phyloP scores from a whole-genome alignment of 2,329 filamentous ascomycete species.

The Beauveria medogensis region DNA sequence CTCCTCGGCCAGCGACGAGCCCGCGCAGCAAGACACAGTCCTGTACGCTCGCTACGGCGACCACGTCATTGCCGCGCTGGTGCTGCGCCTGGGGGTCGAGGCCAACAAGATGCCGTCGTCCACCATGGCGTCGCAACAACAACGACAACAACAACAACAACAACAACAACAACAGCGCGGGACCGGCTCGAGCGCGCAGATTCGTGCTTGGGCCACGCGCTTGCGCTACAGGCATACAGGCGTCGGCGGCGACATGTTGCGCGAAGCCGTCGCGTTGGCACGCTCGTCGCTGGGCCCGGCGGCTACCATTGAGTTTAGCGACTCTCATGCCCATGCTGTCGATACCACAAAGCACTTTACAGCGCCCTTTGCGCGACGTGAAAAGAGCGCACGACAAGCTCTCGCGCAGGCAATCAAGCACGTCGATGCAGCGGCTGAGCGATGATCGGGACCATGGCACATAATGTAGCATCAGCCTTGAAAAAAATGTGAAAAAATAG shows the following conservation, averaged over 20 bases:
- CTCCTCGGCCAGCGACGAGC: slow-evolving; percentile 8
- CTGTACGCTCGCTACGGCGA: slow-evolving; percentile 58
- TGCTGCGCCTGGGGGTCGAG: slow-evolving; percentile 50
- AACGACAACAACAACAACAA: not conserved
- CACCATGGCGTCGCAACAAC: not conserved
- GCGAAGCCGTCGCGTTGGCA: slow-evolving; percentile 60
- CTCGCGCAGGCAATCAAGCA: slow-evolving; percentile 26
- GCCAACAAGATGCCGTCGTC: not conserved
- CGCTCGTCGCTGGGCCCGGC: slow-evolving; percentile 54
- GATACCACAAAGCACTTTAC: slow-evolving; percentile 53
- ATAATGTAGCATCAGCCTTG: not conserved
- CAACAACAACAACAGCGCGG: not conserved
- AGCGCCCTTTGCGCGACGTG: slow-evolving; percentile 44
- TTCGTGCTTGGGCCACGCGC: slow-evolving; percentile 75
- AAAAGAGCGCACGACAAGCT: slow-evolving; percentile 43
- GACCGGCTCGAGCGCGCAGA: slow-evolving; percentile 51
- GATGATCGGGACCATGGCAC: not conserved
- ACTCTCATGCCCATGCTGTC: slow-evolving; percentile 66
- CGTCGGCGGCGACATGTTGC: slow-evolving; percentile 62
- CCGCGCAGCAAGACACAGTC: slow-evolving; percentile 40
- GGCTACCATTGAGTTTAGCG: slow-evolving; percentile 58
- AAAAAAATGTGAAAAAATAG: not conserved
- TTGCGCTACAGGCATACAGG: slow-evolving; percentile 61
- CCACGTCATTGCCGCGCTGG: slow-evolving; percentile 61
- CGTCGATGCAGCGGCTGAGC: not conserved